Conservation (phyloP, 2,329 filamentous ascomycete genomes). For the Pseudogymnoascus sp. region DNA sequence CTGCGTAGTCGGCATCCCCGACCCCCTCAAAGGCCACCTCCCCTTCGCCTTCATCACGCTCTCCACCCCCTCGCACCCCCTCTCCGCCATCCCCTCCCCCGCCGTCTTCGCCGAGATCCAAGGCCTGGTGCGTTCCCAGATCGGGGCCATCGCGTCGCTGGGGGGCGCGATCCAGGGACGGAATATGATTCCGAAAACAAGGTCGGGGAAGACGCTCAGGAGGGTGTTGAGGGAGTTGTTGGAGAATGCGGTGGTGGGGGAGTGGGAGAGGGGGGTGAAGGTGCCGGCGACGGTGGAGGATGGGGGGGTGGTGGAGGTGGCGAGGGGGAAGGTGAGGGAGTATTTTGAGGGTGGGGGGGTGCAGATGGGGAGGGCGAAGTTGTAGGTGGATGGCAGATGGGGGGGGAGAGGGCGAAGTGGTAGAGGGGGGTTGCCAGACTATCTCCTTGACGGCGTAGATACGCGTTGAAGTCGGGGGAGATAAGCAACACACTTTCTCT, state of each 20-base stretch:
- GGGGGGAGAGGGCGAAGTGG: conserved; percentile 37
- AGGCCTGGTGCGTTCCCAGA: conserved; percentile 63
- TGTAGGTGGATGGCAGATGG: conserved; percentile 30
- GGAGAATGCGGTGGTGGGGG: conserved; percentile 69
- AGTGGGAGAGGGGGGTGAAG: conserved; percentile 62
- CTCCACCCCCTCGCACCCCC: conserved; percentile 41
- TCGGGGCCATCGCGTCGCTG: conserved; percentile 78
- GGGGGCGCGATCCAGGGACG: conserved; percentile 79
- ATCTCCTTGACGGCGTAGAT: too few relatives aligned
- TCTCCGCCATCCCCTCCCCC: conserved; percentile 41
- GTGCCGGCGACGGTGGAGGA: conserved; percentile 86
- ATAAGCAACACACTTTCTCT: background rate
- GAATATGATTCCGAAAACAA: conserved; percentile 83
- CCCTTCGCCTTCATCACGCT: conserved; percentile 80
- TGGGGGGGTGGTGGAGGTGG: conserved; percentile 61
- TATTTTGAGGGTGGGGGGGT: conserved; percentile 54
- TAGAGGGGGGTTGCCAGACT: conserved; percentile 18
- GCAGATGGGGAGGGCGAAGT: conserved; percentile 35
- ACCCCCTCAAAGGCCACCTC: conserved; percentile 78
- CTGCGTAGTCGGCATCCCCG: conserved; percentile 78
- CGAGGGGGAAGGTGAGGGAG: conserved; percentile 59
- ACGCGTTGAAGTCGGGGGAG: background rate
- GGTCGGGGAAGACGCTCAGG: conserved; percentile 83
- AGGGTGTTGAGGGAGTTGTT: conserved; percentile 74
- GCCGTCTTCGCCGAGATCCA: conserved; percentile 56